A percentile compares a stretch with the other conserved stretches of the same genome.
phyloP scores from a whole-genome alignment of 2,329 filamentous ascomycete genomes.

The Aspergillus bombycis region DNA sequence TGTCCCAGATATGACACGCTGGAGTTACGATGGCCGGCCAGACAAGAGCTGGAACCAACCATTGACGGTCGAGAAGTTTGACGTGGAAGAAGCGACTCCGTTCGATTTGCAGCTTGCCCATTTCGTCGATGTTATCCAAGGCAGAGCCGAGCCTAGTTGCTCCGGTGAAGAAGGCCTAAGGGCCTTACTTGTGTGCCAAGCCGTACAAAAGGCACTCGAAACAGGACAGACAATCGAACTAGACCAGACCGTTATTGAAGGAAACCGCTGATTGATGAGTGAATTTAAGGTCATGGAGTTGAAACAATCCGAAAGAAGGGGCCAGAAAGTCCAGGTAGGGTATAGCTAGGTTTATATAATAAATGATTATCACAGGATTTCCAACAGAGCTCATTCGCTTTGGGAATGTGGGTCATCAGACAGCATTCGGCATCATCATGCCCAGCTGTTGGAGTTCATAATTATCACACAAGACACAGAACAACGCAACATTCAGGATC shows the following conservation, averaged over 20 bases:
- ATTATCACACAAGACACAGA: not conserved
- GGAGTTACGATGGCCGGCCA: conserved; percentile 47
- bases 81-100: conserved; percentile 39
- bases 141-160: conserved; percentile 50
- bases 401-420: not conserved
- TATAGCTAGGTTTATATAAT: not conserved
- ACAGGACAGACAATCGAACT: conserved; percentile 40
- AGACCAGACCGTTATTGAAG: conserved; percentile 6
- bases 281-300: not conserved
- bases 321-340: not conserved
- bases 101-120: conserved; percentile 59
- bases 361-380: not conserved
- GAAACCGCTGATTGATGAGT: not conserved
- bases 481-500: not conserved
- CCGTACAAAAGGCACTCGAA: conserved; percentile 51
- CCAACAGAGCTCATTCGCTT: not conserved
- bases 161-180: conserved; percentile 53
- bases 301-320: not conserved
- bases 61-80: conserved; percentile 38
- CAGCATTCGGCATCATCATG: not conserved
- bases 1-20: conserved; percentile 57
- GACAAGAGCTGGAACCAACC: conserved; percentile 49
- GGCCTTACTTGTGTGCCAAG: conserved; percentile 57
- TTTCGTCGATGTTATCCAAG: conserved; percentile 54
- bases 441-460: not conserved